A percentile compares a stretch with the other conserved stretches of the same genome.
phyloP scores from a whole-genome alignment of 305 asterid genomes.

The Ruellia speciosa region DNA sequence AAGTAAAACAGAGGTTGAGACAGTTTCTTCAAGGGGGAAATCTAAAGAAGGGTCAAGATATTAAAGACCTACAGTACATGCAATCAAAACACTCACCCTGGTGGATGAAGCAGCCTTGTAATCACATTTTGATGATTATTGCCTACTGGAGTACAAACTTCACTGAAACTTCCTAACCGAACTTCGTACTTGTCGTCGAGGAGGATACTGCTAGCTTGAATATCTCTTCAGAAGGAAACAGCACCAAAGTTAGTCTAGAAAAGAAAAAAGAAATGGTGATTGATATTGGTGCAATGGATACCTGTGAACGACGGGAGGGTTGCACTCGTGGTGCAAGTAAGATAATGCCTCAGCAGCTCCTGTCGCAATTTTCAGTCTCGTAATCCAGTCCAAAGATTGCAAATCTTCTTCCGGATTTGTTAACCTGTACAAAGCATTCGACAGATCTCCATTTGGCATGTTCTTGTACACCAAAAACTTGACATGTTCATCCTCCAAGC shows the following conservation, averaged over 20 bases:
- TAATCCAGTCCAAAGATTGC: constrained; percentile 77
- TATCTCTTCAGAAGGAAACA: constrained; percentile 44
- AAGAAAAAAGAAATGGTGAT: not conserved
- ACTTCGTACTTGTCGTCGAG: constrained; percentile 79
- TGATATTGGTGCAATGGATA: constrained; percentile 11
- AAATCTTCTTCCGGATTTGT: constrained; percentile 25
- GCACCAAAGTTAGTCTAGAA: constrained; percentile 6
- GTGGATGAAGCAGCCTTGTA: constrained; percentile 36
- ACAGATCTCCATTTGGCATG: constrained; percentile 64
- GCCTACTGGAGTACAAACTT: constrained; percentile 37
- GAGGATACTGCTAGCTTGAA: constrained; percentile 83
- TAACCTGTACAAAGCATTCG: constrained; percentile 35
- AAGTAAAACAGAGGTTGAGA: constrained; percentile 4
- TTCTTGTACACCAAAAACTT: constrained; percentile 49
- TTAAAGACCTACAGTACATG: not conserved
- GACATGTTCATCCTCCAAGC: constrained; percentile 52
- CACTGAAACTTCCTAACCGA: constrained; percentile 68
- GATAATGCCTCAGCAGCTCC: constrained; percentile 74
- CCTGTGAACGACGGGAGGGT: constrained; percentile 77
- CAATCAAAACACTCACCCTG: constrained; percentile 41
- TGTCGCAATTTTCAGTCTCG: constrained; percentile 67
- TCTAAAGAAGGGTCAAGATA: not conserved
- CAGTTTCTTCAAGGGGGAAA: too few species aligned
- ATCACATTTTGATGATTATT: constrained; percentile 35
- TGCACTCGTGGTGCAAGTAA: constrained; percentile 74